These are phyloP conservation scores for Curvularia lunata DNA, from an alignment of 2,329 filamentous ascomycete species.

Conservation along the genomic window DNA sequence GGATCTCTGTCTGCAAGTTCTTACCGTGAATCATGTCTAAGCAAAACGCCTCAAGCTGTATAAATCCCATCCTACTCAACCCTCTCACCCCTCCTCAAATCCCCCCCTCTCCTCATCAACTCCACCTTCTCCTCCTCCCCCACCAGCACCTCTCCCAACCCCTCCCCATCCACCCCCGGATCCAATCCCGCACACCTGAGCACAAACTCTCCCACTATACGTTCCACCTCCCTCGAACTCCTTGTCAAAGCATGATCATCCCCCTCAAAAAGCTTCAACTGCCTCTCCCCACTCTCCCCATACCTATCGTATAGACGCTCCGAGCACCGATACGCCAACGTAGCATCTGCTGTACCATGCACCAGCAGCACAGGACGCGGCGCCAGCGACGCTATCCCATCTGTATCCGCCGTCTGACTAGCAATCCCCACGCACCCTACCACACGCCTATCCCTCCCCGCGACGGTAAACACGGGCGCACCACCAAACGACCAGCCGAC, in stretches of 20 bases:
- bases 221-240: slow-evolving; percentile 8
- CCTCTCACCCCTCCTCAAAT: slow-evolving; percentile 1
- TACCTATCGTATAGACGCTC: neutral
- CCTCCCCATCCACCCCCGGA: neutral
- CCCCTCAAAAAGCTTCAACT: slow-evolving; percentile 3
- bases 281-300: neutral
- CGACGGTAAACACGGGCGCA: slow-evolving; percentile 6
- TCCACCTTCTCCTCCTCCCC: slow-evolving; percentile 4
- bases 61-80: neutral
- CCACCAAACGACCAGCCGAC: slow-evolving; percentile 11
- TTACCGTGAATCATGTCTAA: neutral
- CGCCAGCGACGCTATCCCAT: slow-evolving; percentile 3
- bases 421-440: slow-evolving; percentile 7
- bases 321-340: slow-evolving; percentile 1
- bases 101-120: slow-evolving; percentile 9
- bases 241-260: slow-evolving; percentile 10
- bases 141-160: slow-evolving; percentile 3
- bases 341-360: slow-evolving; percentile 4
- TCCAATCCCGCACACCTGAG: slow-evolving; percentile 3
- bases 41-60: neutral
- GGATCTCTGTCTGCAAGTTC: too few relatives aligned
- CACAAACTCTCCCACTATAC: slow-evolving; percentile 4
- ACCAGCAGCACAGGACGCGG: slow-evolving; percentile 2
- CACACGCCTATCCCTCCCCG: neutral
- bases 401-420: slow-evolving; percentile 6